A percentile compares a stretch with the other conserved stretches of the same genome.
These are phyloP conservation scores for Firmiana major DNA, from an alignment of 345 rosid species.

Conservation along the genomic window DNA sequence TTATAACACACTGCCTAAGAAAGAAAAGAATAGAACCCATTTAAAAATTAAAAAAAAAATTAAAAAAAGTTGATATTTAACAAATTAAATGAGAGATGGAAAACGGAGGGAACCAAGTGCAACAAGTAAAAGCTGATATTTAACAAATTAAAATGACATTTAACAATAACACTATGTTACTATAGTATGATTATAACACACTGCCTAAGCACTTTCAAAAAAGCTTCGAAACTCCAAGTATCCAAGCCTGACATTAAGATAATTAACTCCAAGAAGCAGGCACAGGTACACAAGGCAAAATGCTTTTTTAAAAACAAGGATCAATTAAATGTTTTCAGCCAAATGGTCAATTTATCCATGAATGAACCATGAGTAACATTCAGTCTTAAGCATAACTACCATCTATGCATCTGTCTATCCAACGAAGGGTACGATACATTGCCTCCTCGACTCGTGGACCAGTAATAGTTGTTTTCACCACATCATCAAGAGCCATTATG, in stretches of 20 bases:
- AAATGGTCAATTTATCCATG: background rate
- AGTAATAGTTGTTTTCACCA: slow-evolving; percentile 70
- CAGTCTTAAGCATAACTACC: slow-evolving; percentile 28
- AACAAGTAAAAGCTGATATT: background rate
- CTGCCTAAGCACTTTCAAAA: background rate
- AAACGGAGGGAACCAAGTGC: background rate
- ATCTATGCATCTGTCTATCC: slow-evolving; percentile 79
- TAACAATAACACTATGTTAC: background rate
- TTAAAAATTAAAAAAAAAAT: too few relatives aligned
- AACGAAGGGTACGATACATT: slow-evolving; percentile 81
- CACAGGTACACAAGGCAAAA: background rate
- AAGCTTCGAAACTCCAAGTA: background rate
- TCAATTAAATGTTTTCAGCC: background rate
- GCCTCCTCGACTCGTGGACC: slow-evolving; percentile 86
- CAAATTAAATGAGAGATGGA: background rate
- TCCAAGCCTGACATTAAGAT: background rate
- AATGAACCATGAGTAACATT: background rate
- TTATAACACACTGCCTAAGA: background rate
- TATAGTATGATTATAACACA: background rate
- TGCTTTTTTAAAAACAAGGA: slow-evolving; percentile 5
- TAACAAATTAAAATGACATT: background rate
- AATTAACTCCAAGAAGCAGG: background rate
- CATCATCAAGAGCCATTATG: slow-evolving; percentile 91
- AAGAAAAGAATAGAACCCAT: too few relatives aligned
- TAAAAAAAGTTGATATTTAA: background rate